A percentile compares a stretch with the other conserved stretches of the same genome.
Conservation (phyloP, 225 moss, liverwort and hornwort genomes). For the Bryum argenteum region DNA sequence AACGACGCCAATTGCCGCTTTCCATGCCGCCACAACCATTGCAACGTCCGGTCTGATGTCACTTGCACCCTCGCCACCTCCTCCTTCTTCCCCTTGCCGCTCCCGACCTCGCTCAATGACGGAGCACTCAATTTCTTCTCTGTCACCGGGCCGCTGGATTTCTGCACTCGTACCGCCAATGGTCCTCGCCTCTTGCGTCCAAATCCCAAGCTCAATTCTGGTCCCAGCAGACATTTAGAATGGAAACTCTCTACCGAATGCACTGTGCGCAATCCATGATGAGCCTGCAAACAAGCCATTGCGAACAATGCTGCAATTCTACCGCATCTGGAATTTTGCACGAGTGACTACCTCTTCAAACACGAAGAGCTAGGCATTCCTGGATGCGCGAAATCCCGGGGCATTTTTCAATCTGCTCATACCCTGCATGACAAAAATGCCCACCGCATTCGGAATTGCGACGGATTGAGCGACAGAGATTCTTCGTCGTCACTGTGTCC, state of each 20-base stretch:
- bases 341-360: too few species aligned
- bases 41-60: constrained; percentile 34
- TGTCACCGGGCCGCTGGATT: constrained; percentile 7
- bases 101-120: constrained; percentile 22
- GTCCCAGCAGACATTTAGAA: neutral
- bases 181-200: constrained; percentile 20
- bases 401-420: too few species aligned
- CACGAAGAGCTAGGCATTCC: too few species aligned
- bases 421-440: too few species aligned
- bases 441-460: too few species aligned
- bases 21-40: constrained; percentile 36
- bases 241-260: neutral
- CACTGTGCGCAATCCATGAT: neutral
- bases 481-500: too few species aligned
- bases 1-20: constrained; percentile 84
- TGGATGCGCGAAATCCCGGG: too few species aligned
- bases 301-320: constrained; percentile 11
- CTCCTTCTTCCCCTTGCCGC: constrained; percentile 4
- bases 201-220: constrained; percentile 7
- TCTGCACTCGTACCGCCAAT: constrained; percentile 21
- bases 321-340: too few species aligned
- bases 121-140: constrained; percentile 43
- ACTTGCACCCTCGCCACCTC: constrained; percentile 28
- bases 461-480: too few species aligned
- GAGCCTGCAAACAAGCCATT: constrained; percentile 27